These are phyloP conservation scores for Fusarium nygamai DNA, from an alignment of 2,329 filamentous ascomycete species.

Conservation along the genomic window DNA sequence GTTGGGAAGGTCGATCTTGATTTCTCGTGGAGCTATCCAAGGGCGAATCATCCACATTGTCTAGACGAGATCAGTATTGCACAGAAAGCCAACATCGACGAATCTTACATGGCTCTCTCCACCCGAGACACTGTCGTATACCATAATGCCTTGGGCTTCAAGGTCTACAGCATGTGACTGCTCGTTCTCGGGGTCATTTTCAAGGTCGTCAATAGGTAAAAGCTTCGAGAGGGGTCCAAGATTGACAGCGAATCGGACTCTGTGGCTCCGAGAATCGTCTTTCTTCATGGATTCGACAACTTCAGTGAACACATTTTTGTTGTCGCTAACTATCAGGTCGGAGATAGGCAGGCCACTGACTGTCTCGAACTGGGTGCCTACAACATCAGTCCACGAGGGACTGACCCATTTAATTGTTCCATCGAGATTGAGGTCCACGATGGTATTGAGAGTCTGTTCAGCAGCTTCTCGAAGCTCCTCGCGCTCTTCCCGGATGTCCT, in stretches of 20 bases:
- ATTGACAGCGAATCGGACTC: conserved; percentile 81
- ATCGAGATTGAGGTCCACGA: conserved; percentile 91
- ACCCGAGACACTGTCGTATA: conserved; percentile 88
- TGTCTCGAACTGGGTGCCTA: conserved; percentile 78
- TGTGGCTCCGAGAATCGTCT: conserved; percentile 92
- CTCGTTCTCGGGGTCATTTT: conserved; percentile 52
- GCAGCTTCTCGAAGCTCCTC: conserved; percentile 95
- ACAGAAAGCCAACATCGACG: neutral
- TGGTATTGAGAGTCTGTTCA: conserved; percentile 95
- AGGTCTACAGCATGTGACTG: conserved; percentile 71
- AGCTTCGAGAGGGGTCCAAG: conserved; percentile 77
- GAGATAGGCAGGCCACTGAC: conserved; percentile 82
- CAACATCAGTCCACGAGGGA: conserved; percentile 92
- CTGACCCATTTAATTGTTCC: conserved; percentile 95
- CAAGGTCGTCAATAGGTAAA: conserved; percentile 55
- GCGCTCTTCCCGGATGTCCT: conserved; percentile 91
- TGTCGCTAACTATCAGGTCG: conserved; percentile 80
- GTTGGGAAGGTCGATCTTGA: conserved; percentile 92
- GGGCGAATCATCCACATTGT: conserved; percentile 99
- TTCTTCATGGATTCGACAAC: conserved; percentile 89
- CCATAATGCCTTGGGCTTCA: conserved; percentile 98
- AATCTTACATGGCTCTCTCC: conserved; percentile 87
- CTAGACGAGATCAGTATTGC: conserved; percentile 58
- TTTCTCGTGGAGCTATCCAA: conserved; percentile 86
- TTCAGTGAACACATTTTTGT: conserved; percentile 82